Conservation (phyloP, 139 green algal genomes). For the Chlorella sorokiniana region DNA sequence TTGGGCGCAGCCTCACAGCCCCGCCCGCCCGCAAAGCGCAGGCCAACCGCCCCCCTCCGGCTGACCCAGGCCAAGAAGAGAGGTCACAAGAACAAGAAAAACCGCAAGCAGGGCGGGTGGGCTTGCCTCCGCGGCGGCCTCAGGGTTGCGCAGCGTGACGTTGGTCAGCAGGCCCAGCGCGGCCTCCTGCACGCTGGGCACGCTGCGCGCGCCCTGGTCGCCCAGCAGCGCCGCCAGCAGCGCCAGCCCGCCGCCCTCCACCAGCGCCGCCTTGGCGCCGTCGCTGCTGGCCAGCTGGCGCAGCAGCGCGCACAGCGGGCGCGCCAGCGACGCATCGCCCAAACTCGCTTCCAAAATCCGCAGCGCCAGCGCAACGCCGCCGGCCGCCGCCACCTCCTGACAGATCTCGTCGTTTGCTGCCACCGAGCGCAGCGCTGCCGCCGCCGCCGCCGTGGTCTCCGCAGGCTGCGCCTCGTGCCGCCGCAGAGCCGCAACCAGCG, state of each 20-base stretch:
- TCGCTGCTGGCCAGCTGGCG: conserved; percentile 87
- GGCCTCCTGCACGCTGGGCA: conserved; percentile 28
- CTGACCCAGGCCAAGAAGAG: neutral
- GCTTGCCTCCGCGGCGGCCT: conserved; percentile 32
- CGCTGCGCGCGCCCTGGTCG: conserved; percentile 26
- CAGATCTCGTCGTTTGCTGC: conserved; percentile 80
- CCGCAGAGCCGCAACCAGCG: conserved; percentile 47
- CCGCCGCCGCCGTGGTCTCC: conserved; percentile 12
- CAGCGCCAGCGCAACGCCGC: conserved; percentile 45
- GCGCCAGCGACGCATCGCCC: conserved; percentile 9
- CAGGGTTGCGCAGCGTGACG: conserved; percentile 77
- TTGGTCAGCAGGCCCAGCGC: conserved; percentile 75
- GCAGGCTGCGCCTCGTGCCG: neutral
- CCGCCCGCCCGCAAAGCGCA: too few relatives aligned
- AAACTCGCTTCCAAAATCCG: conserved; percentile 39
- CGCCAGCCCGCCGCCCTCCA: conserved; percentile 55
- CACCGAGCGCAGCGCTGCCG: conserved; percentile 38
- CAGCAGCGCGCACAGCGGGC: conserved; percentile 49
- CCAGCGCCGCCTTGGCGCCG: conserved; percentile 68
- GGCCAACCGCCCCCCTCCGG: too few relatives aligned
- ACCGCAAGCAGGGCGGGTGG: neutral
- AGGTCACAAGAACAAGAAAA: neutral
- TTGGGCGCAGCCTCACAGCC: too few relatives aligned
- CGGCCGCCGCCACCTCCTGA: conserved; percentile 51
- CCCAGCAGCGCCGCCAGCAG: conserved; percentile 37